Evolutionary conservation across 768 basidiomycete species (phyloP), one percentile per base, ranked within the genome.

Genomic region (Boletus bicolor): DNA sequence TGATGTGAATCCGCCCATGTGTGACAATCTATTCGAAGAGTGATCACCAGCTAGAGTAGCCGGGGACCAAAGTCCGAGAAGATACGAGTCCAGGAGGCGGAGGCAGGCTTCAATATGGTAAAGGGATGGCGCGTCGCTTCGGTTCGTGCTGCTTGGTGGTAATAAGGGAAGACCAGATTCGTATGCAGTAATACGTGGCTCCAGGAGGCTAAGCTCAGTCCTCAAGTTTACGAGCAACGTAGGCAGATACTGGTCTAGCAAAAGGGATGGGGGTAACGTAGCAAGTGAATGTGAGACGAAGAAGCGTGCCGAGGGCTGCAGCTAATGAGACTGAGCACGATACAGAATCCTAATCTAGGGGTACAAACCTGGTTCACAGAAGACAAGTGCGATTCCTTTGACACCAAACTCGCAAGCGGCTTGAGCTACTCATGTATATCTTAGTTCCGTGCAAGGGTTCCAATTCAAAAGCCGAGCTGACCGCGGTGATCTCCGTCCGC

Each of bases 1-100:
- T 17, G 78, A 72, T 1, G 75, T 69, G 35, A 88, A 67, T 59
- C 54, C 60, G n/a, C 51, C 63, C 10, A 39, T 30, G 43, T 49
- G 61, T 0, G 64, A 53, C 17, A 66, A 39, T 50, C 26, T 43
- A 37, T 37, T 43, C 4, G 58, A 30, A 5, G 55, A 24, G 17
- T 44, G 58, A 5, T 66, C 65, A 7, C 55, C 64, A 10, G 68
- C 53, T 15, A 44, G 21, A 37, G 42, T n/a, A 2, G 24, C 15
- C 34, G 53, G 63, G 28, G 62, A 62, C 85, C 86, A 89, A 42
- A 80, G 78, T 2, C 78, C 81, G 9, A 90, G 70, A 2, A 91
- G 75, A 64, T 79, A 86, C 1, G 78, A 73, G 59, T 91, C 89
- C 9, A 91, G 62, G 1, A 90, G 72, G 19, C 75, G 75, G 35